A percentile compares a stretch with the other conserved stretches of the same genome.
Evolutionary conservation across 768 basidiomycete species (phyloP).

Genomic region (Lactarius tabidus): DNA sequence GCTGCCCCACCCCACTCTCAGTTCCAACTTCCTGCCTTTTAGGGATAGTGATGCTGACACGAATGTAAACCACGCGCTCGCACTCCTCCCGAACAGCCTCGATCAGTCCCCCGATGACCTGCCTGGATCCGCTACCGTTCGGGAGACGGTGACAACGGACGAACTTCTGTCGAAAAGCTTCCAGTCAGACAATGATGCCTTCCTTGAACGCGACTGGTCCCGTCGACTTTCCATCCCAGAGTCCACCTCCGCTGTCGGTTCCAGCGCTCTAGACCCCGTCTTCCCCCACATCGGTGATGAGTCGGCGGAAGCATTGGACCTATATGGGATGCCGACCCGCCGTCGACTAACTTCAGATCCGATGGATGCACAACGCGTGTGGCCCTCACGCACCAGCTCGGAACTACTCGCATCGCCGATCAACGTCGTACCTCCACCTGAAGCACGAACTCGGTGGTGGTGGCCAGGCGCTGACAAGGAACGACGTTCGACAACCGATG

Average conservation of each 20-base stretch:
- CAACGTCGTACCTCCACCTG: conserved; percentile 22
- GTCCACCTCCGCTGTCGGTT: conserved; percentile 24
- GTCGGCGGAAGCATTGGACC: conserved; percentile 40
- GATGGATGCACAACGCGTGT: conserved; percentile 27
- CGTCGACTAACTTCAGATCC: conserved; percentile 30
- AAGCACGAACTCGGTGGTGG: conserved; percentile 12
- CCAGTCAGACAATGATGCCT: conserved; percentile 51
- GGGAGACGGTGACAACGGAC: conserved; percentile 33
- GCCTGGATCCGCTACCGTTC: background rate
- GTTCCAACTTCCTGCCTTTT: conserved; percentile 53
- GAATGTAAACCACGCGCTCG: conserved; percentile 41
- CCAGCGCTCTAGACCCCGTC: conserved; percentile 18
- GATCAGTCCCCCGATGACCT: conserved; percentile 44
- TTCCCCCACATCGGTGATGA: conserved; percentile 29
- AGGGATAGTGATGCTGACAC: conserved; percentile 39
- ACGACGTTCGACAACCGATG: conserved; percentile 30
- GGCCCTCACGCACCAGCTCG: conserved; percentile 24
- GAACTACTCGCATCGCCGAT: conserved; percentile 26
- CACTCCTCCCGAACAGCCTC: conserved; percentile 53
- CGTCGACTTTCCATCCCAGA: conserved; percentile 9
- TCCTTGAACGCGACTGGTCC: conserved; percentile 52
- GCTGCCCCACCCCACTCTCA: conserved; percentile 27
- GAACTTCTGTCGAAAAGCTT: conserved; percentile 41
- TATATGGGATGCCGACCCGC: conserved; percentile 40
- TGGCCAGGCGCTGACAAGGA: conserved; percentile 14